Conservation (phyloP, 257 asterid genomes). For the Salvia hispanica region DNA sequence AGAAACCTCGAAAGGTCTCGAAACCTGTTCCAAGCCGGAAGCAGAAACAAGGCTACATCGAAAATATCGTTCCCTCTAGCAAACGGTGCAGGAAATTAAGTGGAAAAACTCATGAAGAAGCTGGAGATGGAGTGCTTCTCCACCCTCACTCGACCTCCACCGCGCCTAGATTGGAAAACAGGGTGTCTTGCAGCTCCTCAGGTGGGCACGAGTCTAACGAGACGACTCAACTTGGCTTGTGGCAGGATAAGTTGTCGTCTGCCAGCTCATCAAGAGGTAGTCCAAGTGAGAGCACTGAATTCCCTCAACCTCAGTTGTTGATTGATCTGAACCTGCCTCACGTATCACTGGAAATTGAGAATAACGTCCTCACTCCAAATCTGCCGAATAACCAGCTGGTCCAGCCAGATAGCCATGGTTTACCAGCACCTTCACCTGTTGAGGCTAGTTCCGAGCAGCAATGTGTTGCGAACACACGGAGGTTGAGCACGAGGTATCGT, state of each 20-base stretch:
- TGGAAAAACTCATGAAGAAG: conserved; percentile 36
- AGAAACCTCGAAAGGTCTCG: conserved; percentile 36
- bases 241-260: conserved; percentile 51
- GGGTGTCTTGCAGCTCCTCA: conserved; percentile 33
- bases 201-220: conserved; percentile 31
- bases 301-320: conserved; percentile 38
- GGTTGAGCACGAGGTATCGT: conserved; percentile 58
- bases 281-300: conserved; percentile 45
- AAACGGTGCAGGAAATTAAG: conserved; percentile 45
- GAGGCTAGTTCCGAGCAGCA: conserved; percentile 34
- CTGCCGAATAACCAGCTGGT: conserved; percentile 17
- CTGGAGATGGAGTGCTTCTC: conserved; percentile 25
- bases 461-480: conserved; percentile 31
- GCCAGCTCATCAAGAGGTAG: conserved; percentile 54
- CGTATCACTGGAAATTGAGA: conserved; percentile 44
- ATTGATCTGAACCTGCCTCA: conserved; percentile 52
- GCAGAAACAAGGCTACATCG: conserved; percentile 38
- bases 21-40: conserved; percentile 35
- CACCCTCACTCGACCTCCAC: conserved; percentile 19
- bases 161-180: conserved; percentile 41
- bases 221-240: conserved; percentile 34
- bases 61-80: conserved; percentile 34
- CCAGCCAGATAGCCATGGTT: conserved; percentile 21
- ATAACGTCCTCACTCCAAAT: conserved; percentile 31
- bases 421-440: conserved; percentile 19